These are phyloP conservation scores for Dioscorea zingiberensis DNA, from an alignment of 106 monocot species.

Conservation along the genomic window DNA sequence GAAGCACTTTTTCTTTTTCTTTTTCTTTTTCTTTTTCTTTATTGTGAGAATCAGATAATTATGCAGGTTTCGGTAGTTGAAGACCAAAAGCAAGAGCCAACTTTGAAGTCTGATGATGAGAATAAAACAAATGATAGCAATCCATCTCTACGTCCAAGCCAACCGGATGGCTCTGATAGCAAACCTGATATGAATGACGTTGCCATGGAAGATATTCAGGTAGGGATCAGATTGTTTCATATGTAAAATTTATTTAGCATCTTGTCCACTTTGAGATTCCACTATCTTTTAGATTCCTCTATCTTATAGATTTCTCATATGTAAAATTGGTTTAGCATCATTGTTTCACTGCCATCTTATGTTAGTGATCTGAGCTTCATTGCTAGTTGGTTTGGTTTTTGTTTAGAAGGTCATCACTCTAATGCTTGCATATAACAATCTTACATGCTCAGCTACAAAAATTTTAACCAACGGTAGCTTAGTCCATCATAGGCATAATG, in stretches of 20 bases:
- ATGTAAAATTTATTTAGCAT: too few relatives aligned
- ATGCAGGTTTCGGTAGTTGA: conserved; percentile 53
- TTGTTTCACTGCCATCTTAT: background rate
- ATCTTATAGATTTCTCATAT: background rate
- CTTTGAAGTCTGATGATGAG: conserved; percentile 50
- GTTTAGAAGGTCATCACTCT: too few relatives aligned
- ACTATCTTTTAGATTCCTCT: background rate
- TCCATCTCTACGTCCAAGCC: conserved; percentile 8
- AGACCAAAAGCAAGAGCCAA: conserved; percentile 56
- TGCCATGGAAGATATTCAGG: conserved; percentile 58
- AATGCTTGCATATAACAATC: too few relatives aligned
- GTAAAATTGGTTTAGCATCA: background rate
- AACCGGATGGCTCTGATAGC: conserved; percentile 28
- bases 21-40: too few relatives aligned
- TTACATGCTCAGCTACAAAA: too few relatives aligned
- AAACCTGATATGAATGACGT: conserved; percentile 51
- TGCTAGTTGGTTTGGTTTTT: too few relatives aligned
- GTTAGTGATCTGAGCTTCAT: too few relatives aligned
- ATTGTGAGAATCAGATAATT: too few relatives aligned
- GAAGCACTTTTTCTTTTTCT: too few relatives aligned
- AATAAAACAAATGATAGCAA: conserved; percentile 37
- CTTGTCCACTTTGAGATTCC: background rate
- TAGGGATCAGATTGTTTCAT: conserved; percentile 2
- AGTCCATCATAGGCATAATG: too few relatives aligned
- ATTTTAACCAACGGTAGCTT: too few relatives aligned